Evolutionary conservation across 805 yeast genomes (phyloP), one percentile per base, ranked within the genome.

Genomic region (Sugiyamaella boreocaroliniensis): DNA sequence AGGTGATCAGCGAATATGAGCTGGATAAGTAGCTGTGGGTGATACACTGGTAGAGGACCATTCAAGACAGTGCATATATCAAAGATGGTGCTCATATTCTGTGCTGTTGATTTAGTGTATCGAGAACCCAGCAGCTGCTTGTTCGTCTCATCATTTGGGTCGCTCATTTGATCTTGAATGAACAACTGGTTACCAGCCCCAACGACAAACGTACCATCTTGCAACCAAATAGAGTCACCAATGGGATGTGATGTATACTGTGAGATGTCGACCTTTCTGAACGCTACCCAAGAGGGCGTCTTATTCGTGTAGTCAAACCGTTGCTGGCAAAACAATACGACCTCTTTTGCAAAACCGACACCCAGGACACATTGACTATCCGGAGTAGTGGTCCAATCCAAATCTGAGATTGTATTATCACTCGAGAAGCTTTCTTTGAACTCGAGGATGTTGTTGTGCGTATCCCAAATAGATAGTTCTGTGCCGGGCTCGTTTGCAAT

Each of bases 151-250:
- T 82, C 86, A 15, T 69, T 64, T 7, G 78, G 52, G 63, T 86
- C 85, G 32, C 89, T 66, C 4, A 72, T 63, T 61, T 86, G 83
- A 64, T 89, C 95, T 54, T 86, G 86, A 37, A 90, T 76, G 61
- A 86, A 89, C 46, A 90, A 76, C 64, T 90, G 97, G 67, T 90
- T 90, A 0, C 97, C 97, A 14, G 92, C 76, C 2, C 93, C 97
- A 52, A 88, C 80, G 1, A 86, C 90, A 50, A 90, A 75, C 15
- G 82, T 77, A 1, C 95, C 96, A 61, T 83, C 81, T 47, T 78
- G 75, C 57, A 92, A 71, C 97, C 97, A 92, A 12, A 85, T 74
- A 14, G 95, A 85, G 65, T 90, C 97, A 7, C 96, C 97, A 54
- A 90, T 89, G 14, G 74, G 74, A 64, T 89, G 96, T 0, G 86